phyloP scores from a whole-genome alignment of 179 eudicot genomes.

The Beta macrorhiza region DNA sequence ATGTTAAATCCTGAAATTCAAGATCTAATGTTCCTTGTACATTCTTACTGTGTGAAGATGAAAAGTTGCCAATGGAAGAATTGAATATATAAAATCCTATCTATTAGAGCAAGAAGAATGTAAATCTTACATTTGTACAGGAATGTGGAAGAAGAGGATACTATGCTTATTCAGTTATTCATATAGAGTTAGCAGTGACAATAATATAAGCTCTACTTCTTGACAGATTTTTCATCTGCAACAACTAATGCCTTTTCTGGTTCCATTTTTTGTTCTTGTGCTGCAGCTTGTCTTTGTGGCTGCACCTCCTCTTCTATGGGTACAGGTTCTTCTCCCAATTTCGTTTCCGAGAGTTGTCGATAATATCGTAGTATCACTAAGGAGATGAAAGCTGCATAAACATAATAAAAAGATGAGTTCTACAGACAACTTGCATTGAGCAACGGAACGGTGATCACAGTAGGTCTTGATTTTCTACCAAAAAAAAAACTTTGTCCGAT shows the following conservation, averaged over 20 bases:
- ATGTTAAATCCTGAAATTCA: no score
- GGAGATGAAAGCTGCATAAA: slow-evolving; percentile 60
- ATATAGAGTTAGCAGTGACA: background rate
- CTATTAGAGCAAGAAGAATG: background rate
- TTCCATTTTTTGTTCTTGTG: slow-evolving; percentile 33
- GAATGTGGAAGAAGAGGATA: slow-evolving; percentile 8
- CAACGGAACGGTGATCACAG: background rate
- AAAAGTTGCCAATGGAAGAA: no score
- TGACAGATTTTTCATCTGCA: slow-evolving; percentile 18
- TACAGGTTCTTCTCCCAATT: slow-evolving; percentile 26
- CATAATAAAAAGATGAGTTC: background rate
- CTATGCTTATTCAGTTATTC: background rate
- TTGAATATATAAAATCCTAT: no score
- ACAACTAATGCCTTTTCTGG: slow-evolving; percentile 42
- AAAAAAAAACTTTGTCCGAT: background rate
- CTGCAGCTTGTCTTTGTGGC: slow-evolving; percentile 27
- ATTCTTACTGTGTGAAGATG: no score
- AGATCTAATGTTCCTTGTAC: no score
- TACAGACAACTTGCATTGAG: background rate
- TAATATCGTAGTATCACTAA: slow-evolving; percentile 62
- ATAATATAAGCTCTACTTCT: background rate
- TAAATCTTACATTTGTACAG: slow-evolving; percentile 28
- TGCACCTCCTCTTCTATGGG: slow-evolving; percentile 30
- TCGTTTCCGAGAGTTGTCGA: slow-evolving; percentile 41
- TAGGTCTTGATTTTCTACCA: background rate